phyloP scores from a whole-genome alignment of 2,329 filamentous ascomycete genomes.

The Cadophora sp. region DNA sequence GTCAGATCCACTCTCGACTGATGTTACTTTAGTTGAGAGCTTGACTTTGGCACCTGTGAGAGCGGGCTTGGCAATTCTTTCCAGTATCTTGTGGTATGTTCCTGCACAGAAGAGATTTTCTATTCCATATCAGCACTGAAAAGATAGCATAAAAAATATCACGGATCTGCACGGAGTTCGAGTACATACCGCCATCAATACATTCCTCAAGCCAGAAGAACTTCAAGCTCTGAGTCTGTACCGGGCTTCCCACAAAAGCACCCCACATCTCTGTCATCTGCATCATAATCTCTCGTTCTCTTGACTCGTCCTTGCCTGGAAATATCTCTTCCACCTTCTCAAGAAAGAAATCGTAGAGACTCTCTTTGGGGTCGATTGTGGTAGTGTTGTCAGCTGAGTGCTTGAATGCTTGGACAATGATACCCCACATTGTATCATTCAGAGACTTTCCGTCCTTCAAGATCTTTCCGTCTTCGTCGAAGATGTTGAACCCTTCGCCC shows the following conservation, averaged over 20 bases:
- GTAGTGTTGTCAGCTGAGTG: conserved; percentile 57
- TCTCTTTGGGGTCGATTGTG: conserved; percentile 54
- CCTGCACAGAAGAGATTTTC: conserved; percentile 45
- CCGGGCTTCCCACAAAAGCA: conserved; percentile 58
- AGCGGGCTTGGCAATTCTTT: conserved; percentile 40
- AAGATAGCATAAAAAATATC: neutral
- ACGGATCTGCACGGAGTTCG: neutral
- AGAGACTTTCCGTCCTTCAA: neutral
- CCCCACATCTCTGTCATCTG: conserved; percentile 55
- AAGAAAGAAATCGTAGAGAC: conserved; percentile 60
- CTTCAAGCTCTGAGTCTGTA: conserved; percentile 59
- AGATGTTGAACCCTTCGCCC: conserved; percentile 55
- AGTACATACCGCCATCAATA: conserved; percentile 54
- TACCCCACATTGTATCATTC: conserved; percentile 56
- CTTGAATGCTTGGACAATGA: conserved; percentile 60
- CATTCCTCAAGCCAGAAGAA: conserved; percentile 66
- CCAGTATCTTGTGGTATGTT: conserved; percentile 44
- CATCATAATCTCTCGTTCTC: conserved; percentile 49
- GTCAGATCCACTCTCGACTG: conserved; percentile 27
- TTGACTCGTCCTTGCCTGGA: conserved; percentile 43
- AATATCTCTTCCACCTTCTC: conserved; percentile 55
- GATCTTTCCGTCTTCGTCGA: conserved; percentile 51
- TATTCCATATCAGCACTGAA: conserved; percentile 27
- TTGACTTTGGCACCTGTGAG: conserved; percentile 35
- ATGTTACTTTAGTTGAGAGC: conserved; percentile 37